These are phyloP conservation scores for Ciborinia camelliae DNA, from an alignment of 2,329 filamentous ascomycete genomes.

Conservation along the genomic window DNA sequence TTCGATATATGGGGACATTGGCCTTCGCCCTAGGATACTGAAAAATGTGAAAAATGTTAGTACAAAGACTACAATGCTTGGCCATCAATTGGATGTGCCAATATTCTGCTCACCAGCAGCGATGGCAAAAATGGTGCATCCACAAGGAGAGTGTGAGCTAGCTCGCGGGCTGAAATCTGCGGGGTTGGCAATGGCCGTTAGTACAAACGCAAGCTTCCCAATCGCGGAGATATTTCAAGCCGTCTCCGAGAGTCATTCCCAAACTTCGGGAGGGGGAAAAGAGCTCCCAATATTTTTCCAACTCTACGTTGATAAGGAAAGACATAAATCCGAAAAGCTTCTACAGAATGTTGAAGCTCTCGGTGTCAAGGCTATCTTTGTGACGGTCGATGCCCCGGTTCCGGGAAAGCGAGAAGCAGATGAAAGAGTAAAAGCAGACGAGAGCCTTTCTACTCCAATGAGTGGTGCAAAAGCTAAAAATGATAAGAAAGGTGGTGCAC, in stretches of 20 bases:
- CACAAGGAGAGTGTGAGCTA: conserved; percentile 59
- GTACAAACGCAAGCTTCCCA: conserved; percentile 59
- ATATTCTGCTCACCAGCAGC: conserved; percentile 63
- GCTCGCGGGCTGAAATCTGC: conserved; percentile 49
- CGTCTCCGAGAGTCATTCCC: conserved; percentile 29
- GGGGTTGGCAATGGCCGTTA: conserved; percentile 56
- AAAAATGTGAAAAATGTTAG: conserved; percentile 53
- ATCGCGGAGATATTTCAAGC: conserved; percentile 49
- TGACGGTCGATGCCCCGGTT: conserved; percentile 58
- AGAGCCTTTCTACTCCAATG: conserved; percentile 47
- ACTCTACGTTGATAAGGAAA: conserved; percentile 58
- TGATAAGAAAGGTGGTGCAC: conserved; percentile 52
- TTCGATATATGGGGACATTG: conserved; percentile 52
- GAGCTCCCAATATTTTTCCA: conserved; percentile 50
- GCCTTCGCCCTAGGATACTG: conserved; percentile 57
- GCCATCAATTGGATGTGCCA: conserved; percentile 50
- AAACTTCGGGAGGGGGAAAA: conserved; percentile 13
- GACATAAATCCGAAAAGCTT: conserved; percentile 49
- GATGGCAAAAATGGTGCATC: conserved; percentile 61
- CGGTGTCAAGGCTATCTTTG: conserved; percentile 52
- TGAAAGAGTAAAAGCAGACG: conserved; percentile 47
- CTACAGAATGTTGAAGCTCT: conserved; percentile 45
- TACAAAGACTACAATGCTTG: conserved; percentile 53
- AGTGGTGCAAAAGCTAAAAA: conserved; percentile 48
- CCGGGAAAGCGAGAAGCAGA: conserved; percentile 52